Base-by-base conservation (phyloP, 768 basidiomycete species). In the Leucocoprinus leucothites region DNA sequence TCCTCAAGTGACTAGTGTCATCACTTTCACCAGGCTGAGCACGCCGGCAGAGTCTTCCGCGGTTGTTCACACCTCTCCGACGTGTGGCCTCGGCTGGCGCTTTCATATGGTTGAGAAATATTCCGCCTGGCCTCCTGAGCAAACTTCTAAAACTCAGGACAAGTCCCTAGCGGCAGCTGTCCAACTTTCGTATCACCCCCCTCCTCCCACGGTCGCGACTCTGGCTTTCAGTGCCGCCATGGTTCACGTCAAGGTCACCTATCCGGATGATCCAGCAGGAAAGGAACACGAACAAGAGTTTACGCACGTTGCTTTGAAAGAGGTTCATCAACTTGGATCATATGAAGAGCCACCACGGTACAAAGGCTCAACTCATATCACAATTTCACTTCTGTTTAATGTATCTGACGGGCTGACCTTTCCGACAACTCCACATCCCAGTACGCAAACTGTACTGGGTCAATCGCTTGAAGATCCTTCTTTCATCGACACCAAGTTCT, bases 401-500 rank as follows among this genome's bases (percentile, higher is more conserved):
- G 21, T 16, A 3, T 31, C 25, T 1, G 45, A 55, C 8, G 47
- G 19, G 5, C 25, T 55, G 25, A 38, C 46, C 13, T 38, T 55
- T 9, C 47, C 47, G 3, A 55, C 53, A 2, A 55, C 38, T 5
- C 18, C 47, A 9, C 18, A 34, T 13, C 6, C 24, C n/a, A 47
- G 47, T 25, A 41, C 26, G 13, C 40, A n/a, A 25, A 41, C n/a
- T 8, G 53, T 19, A 24, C 21, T 55, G 14, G 25, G 13, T 1
- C 25, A 40, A 14, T 48, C 53, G 24, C 53, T 55, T 5, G 53
- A 55, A n/a, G 38, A 26, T 1, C 53, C 53, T 5, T 41, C 46
- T 14, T 55, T 55, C 38, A 47, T 51, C 14, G 58, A 59, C 19
- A 43, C 50, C 13, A 59, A 59, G 24, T 59, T 59, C 45, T 59